These are phyloP conservation scores for Yamadazyma blattariae DNA, from an alignment of 1,139 yeast genomes.

Conservation along the genomic window DNA sequence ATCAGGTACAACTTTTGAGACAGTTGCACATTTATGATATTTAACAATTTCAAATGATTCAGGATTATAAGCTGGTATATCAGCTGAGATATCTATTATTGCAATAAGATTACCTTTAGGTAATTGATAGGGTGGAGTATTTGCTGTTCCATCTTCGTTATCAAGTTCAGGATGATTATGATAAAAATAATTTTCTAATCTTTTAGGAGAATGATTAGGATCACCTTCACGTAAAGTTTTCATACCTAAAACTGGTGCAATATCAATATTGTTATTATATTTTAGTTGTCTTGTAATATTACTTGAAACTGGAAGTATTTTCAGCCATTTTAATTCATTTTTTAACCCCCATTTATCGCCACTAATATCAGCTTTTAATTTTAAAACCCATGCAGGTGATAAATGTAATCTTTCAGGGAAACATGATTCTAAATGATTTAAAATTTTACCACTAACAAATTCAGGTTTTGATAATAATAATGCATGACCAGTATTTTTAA, in stretches of 20 bases:
- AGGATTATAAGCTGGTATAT: constrained; percentile 74
- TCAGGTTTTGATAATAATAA: constrained; percentile 64
- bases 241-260: constrained; percentile 64
- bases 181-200: constrained; percentile 47
- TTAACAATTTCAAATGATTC: constrained; percentile 47
- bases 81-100: constrained; percentile 72
- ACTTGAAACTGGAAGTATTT: constrained; percentile 48
- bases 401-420: constrained; percentile 49
- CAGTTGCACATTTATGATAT: constrained; percentile 74
- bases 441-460: constrained; percentile 57
- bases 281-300: constrained; percentile 32
- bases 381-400: constrained; percentile 63
- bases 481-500: constrained; percentile 66
- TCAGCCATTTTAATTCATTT: constrained; percentile 71
- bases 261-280: constrained; percentile 17
- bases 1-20: constrained; percentile 75
- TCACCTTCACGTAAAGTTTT: constrained; percentile 73
- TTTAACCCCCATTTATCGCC: constrained; percentile 80
- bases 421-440: constrained; percentile 53
- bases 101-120: constrained; percentile 46
- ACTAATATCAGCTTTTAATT: constrained; percentile 56
- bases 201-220: constrained; percentile 53
- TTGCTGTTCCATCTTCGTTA: not conserved
- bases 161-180: constrained; percentile 20
- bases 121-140: constrained; percentile 2